A percentile compares a stretch with the other conserved stretches of the same genome.
Conservation (phyloP, 441 rosid genomes). For the Corymbia calophylla region DNA sequence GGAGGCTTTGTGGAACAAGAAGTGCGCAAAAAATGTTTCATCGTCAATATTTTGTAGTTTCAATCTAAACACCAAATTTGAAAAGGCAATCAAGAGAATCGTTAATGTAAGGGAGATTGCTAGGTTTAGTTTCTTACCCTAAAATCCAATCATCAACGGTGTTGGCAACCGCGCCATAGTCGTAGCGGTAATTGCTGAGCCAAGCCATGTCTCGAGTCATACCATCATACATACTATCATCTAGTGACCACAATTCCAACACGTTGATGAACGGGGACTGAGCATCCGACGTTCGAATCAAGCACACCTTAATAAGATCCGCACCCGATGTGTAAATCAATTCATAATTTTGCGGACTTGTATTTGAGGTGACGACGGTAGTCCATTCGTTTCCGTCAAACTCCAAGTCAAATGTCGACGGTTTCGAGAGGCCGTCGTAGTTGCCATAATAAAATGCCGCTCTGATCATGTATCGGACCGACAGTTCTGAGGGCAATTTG, state of each 20-base stretch:
- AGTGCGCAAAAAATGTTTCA: no score
- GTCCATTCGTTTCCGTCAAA: constrained; percentile 12
- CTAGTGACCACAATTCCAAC: constrained; percentile 1
- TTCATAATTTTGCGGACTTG: constrained; percentile 1
- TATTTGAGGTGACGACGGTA: constrained; percentile 3
- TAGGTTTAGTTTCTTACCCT: not conserved
- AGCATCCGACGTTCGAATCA: not conserved
- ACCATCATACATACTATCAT: not conserved
- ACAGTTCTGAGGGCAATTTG: not conserved
- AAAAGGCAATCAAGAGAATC: not conserved
- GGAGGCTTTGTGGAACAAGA: not conserved
- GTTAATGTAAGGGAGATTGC: not conserved
- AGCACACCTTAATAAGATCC: not conserved
- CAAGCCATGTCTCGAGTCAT: not conserved
- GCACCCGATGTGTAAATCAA: not conserved
- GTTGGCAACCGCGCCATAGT: not conserved
- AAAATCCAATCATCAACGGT: not conserved
- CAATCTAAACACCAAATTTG: not conserved
- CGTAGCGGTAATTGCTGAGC: not conserved
- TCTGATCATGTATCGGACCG: not conserved
- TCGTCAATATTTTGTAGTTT: not conserved
- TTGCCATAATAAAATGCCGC: constrained; percentile 20
- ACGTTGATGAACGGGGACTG: constrained; percentile 19
- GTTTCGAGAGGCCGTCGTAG: constrained; percentile 10
- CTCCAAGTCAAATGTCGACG: constrained; percentile 15